Evolutionary conservation across 2,329 filamentous ascomycete species (phyloP), one percentile per base, ranked within the genome.

Genomic region (Aspergillus luchuensis): DNA sequence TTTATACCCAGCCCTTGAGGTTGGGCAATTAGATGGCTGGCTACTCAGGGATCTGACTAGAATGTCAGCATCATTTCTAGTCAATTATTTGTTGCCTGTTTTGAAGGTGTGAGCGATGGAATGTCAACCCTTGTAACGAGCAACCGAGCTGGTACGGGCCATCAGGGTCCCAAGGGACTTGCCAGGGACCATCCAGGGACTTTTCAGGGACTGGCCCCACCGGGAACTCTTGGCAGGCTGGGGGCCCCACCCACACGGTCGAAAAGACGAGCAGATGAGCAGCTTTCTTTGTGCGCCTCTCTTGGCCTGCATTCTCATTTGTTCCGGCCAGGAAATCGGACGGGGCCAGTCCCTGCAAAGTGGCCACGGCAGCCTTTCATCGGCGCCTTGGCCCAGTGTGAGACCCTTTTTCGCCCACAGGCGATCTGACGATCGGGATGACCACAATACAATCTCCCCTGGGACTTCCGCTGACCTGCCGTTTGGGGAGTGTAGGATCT

Each of bases 351-450:
- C 41, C 41, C 19, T 45, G 41, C 10, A 23, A 23, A 45, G 41
- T 45, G 41, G 41, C 41, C 41, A 45, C 17, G 19, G 19, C 41
- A 21, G 41, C 41, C 41, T 45, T 45, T 45, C 41, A 38, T 53
- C 51, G 33, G 19, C 15, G 51, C 33, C 51, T 53, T 38, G 51
- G 39, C 51, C 51, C 28, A 23, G 51, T 23, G 21, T 8, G 19
- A 39, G 51, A 38, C 15, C 15, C 33, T 38, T 28, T 17, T 36
- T 33, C 19, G 19, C 17, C 50, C 36, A 23, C 30, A 38, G 49
- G 33, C 33, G 50, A 52, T 52, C 51, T 39, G 51, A 53, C 51
- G 51, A 53, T 53, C 51, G 30, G 39, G 30, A 53, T 39, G 39
- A 36, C 51, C 33, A 36, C 33, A 30, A 48, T 48, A 23, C 10